Percentiles rank a stretch among this genome's conserved stretches.
These are phyloP conservation scores for Aspergillus texensis DNA, from an alignment of 2,329 filamentous ascomycete species.

Conservation along the genomic window DNA sequence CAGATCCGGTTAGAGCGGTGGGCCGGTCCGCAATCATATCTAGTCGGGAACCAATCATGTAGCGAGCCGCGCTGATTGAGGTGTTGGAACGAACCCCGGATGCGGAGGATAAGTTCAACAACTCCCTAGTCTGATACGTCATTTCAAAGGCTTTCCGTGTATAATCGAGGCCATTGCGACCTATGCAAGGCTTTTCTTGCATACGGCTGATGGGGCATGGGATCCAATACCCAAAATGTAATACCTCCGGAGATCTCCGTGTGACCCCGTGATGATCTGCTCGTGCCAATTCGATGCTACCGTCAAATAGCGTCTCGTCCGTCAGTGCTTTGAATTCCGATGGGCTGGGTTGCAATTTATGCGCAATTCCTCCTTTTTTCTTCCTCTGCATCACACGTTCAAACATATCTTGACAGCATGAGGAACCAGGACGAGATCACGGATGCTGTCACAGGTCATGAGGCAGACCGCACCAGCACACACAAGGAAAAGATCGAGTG, in stretches of 20 bases:
- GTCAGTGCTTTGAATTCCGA: not conserved
- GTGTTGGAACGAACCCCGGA: not conserved
- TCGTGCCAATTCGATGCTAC: not conserved
- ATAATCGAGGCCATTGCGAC: too few relatives aligned
- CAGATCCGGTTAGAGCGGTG: not conserved
- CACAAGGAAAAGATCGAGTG: not conserved
- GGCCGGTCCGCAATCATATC: not conserved
- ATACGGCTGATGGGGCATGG: not conserved
- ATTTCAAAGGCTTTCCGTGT: not conserved
- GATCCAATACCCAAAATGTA: not conserved
- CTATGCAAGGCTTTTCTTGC: not conserved
- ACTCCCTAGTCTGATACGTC: not conserved
- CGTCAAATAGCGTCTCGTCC: not conserved
- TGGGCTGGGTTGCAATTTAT: not conserved
- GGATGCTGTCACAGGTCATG: not conserved
- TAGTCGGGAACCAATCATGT: not conserved
- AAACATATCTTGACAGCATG: not conserved
- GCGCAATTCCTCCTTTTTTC: not conserved
- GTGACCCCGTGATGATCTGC: not conserved
- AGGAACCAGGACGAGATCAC: not conserved
- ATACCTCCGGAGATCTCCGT: not conserved
- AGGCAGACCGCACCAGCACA: not conserved
- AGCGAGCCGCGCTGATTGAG: not conserved
- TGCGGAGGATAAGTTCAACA: not conserved
- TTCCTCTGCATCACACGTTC: not conserved